Evolutionary conservation across 2,329 filamentous ascomycete species (phyloP).

Genomic region (Colletotrichum agaves): DNA sequence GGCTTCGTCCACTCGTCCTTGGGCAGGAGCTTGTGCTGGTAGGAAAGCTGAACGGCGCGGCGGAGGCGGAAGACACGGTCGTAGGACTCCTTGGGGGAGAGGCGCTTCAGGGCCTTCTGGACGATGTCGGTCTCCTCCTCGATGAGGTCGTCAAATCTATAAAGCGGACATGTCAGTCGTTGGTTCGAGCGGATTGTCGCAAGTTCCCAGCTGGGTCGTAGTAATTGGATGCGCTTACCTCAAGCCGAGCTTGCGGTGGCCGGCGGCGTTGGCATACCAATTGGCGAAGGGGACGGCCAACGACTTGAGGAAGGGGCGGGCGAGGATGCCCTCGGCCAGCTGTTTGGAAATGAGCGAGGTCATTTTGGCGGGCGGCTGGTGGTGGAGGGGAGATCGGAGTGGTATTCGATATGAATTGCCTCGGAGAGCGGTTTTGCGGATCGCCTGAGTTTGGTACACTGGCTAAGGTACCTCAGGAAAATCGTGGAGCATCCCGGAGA

Average conservation of each 20-base stretch:
- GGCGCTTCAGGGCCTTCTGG: conserved; percentile 88
- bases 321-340: conserved; percentile 60
- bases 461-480: conserved; percentile 33
- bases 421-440: conserved; percentile 36
- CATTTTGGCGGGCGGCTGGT: conserved; percentile 61
- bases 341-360: conserved; percentile 60
- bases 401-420: conserved; percentile 36
- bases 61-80: conserved; percentile 98
- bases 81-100: conserved; percentile 89
- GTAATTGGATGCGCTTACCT: conserved; percentile 68
- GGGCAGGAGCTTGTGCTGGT: conserved; percentile 73
- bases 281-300: conserved; percentile 83
- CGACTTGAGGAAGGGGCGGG: conserved; percentile 86
- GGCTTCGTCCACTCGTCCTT: conserved; percentile 70
- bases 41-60: conserved; percentile 84
- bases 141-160: conserved; percentile 92
- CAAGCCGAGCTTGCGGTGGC: conserved; percentile 93
- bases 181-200: not conserved
- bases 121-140: conserved; percentile 91
- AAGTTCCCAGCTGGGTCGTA: conserved; percentile 7
- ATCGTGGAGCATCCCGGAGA: conserved; percentile 37
- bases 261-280: conserved; percentile 90
- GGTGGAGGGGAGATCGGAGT: conserved; percentile 28
- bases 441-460: conserved; percentile 31
- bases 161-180: conserved; percentile 4